Evolutionary conservation across 345 rosid species (phyloP), one percentile per base, ranked within the genome.

Genomic region (Leavenworthia alabamica): DNA sequence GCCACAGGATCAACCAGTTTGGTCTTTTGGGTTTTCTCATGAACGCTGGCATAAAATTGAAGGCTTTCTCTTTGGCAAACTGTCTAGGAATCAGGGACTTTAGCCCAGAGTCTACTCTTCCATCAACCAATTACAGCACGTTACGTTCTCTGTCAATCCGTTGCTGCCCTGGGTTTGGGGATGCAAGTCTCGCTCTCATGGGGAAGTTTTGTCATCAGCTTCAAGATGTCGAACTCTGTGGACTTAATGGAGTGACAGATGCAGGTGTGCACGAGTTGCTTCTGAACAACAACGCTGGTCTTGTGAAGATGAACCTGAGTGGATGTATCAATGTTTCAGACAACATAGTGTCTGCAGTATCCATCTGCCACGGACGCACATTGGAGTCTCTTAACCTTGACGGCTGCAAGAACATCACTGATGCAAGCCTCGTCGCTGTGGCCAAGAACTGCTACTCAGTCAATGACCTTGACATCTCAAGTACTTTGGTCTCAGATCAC

Each of bases 1-100:
- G 99, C 85, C 92, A 93, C 83, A 81, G 82, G 84, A 79, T 93
- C 71, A 79, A 91, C 84, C 96, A 85, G 43, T 72, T 75, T 67
- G 99, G 97, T 52, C 54, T 85, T 53, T 80, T 93, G 24, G 85
- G 86, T 62, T 74, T 83, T 54, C 88, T 93, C 19, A 37, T 81
- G 20, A 87, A 75, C 76, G 80, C 82, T 64, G 79, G 83, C 16
- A 74, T 70, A 32, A 82, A 75, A 51, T 51, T 89, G 76, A 89
- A 80, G 80, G 70, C 94, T 64, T 36, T 84, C 37, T 64, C 96
- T 66, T 24, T 89, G 56, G 72, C 70, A 32, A 89, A 75, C 74
- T 93, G 97, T 82, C 64, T 82, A 26, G 94, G 96, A 8, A 61
- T 89, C 39, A 74, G 68, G 64, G 96, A 86, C 72, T 60, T 81